Base-by-base conservation (phyloP, 75 land plant species). In the Sequoiadendron giganteum region DNA sequence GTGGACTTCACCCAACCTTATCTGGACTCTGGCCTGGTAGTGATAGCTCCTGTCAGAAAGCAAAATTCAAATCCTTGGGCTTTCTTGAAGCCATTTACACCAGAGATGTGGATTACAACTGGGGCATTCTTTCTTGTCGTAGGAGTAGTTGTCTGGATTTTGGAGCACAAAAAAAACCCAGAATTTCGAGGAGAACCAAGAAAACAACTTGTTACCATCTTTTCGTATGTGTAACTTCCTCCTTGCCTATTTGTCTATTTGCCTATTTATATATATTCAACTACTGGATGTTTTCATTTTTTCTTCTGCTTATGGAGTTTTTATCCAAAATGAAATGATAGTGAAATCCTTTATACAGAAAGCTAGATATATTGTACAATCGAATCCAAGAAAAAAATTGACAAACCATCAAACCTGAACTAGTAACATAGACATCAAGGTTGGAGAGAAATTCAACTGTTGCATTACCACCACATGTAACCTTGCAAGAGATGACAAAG, bases 1-100 rank as follows among this genome's bases (percentile, higher is more conserved):
- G 96, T 96, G 49, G 97, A 96, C 72, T 96, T 96, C 58, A 94
- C 97, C 40, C 97, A 96, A 87, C 96, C 97, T 80, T 94, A 88
- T 81, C 86, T 90, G 88, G 94, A 93, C 75, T 96, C 97, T 45
- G 97, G 97, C 30, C 95, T 96, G 15, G 94, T 94, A 40, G 90
- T 96, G 42, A 96, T 96, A 86, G 94, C 90, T 89, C 91, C 94
- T 40, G 93, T 96, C 9, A 91, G 90, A 87, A 78, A 91, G 72
- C 76, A 13, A 34, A 87, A 90, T 65, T 92, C 94, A 48, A 93
- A 86, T 87, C 86, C 95, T 45, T 94, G 92, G 93, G 92, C 94
- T 5, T 94, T 94, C 86, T 49, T 94, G 40, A 76, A 77, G 55
- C 94, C 94, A 48, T 94, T 94, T 49, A 90, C 93, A 8, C 56